Conservation (phyloP, 371 early-diverging fungal genomes). For the Lichtheimia corymbifera region DNA sequence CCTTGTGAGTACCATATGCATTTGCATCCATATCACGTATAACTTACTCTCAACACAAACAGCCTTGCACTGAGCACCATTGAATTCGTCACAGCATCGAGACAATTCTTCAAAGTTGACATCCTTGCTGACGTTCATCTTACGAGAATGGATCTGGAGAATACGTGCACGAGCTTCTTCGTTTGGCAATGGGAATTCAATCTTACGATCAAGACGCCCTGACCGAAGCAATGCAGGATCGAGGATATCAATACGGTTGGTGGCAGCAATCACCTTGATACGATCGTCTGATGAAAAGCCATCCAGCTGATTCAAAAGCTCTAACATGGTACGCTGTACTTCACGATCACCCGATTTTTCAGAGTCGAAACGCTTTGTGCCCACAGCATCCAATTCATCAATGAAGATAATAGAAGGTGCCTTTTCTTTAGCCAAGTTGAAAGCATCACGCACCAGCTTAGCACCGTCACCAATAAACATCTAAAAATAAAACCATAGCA, state of each 20-base stretch:
- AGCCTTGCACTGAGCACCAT: conserved; percentile 99
- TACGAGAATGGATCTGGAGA: conserved; percentile 99
- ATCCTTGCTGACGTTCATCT: conserved; percentile 96
- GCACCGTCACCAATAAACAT: conserved; percentile 99
- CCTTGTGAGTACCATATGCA: background rate
- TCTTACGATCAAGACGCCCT: conserved; percentile 99
- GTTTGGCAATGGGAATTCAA: conserved; percentile 99
- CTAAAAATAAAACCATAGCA: conserved; percentile 20
- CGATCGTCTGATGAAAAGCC: conserved; percentile 97
- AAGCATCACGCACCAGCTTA: conserved; percentile 98
- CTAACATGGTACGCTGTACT: conserved; percentile 99
- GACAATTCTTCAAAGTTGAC: conserved; percentile 99
- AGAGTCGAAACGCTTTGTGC: conserved; percentile 98
- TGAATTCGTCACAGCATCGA: conserved; percentile 98
- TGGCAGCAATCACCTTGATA: conserved; percentile 99
- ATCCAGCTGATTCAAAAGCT: conserved; percentile 99
- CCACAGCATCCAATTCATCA: conserved; percentile 99
- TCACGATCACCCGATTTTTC: conserved; percentile 99
- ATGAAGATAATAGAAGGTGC: conserved; percentile 99
- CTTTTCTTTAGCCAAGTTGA: conserved; percentile 98
- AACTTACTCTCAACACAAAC: conserved; percentile 84
- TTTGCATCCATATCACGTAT: background rate
- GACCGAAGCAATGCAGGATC: conserved; percentile 99
- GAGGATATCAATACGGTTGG: conserved; percentile 99
- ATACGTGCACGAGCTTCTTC: conserved; percentile 99